Evolutionary conservation across 2,329 filamentous ascomycete species (phyloP).

Genomic region (Penicillium sp.): DNA sequence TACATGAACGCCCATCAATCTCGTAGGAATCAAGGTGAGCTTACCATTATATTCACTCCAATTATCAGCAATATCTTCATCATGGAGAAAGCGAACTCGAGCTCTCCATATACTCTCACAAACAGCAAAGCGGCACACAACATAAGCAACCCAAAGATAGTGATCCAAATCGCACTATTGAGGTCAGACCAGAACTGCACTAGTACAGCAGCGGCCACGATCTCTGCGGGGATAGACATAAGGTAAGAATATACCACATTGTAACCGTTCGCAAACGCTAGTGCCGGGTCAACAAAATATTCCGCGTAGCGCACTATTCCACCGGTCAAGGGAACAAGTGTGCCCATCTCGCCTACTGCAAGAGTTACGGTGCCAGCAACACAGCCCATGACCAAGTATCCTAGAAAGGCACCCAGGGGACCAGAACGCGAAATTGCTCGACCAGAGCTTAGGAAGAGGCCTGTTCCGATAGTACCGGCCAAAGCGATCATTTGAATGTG

Average conservation of each 20-base stretch:
- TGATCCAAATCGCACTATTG: constrained; percentile 1
- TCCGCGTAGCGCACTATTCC: constrained; percentile 10
- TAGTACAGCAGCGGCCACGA: not conserved
- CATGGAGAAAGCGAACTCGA: constrained; percentile 7
- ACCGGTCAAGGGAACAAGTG: constrained; percentile 8
- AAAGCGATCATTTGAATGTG: not conserved
- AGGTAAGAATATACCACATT: constrained; percentile 4
- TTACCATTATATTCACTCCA: constrained; percentile 4
- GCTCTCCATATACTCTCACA: not conserved
- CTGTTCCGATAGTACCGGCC: constrained; percentile 4
- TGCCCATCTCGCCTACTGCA: constrained; percentile 6
- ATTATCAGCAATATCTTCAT: constrained; percentile 13
- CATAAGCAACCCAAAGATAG: constrained; percentile 5
- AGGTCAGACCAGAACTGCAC: constrained; percentile 5
- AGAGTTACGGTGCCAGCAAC: constrained; percentile 7
- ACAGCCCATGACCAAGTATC: constrained; percentile 12
- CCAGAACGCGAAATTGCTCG: constrained; percentile 10
- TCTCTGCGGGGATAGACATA: constrained; percentile 8
- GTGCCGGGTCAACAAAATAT: constrained; percentile 11
- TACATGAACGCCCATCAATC: not conserved
- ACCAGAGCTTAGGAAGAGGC: constrained; percentile 13
- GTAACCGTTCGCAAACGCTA: constrained; percentile 9
- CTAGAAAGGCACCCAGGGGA: constrained; percentile 10
- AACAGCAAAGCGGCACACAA: not conserved
- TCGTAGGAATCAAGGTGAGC: not conserved